A percentile compares a stretch with the other conserved stretches of the same genome.
These are phyloP conservation scores for Suillus sp. DNA, from an alignment of 768 basidiomycete species.

Conservation along the genomic window DNA sequence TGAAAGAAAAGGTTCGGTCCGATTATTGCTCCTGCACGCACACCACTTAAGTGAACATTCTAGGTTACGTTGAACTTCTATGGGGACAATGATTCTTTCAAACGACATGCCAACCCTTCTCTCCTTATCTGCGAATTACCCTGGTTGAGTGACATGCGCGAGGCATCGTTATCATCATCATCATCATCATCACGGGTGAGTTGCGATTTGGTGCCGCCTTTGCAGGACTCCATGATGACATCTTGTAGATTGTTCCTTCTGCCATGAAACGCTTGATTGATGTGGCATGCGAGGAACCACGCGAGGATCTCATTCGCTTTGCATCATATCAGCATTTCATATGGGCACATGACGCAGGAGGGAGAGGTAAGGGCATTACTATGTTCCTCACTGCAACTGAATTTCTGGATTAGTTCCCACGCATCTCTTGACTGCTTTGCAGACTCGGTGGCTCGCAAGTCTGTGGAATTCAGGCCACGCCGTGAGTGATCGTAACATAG, in stretches of 20 bases:
- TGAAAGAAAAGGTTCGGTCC: slow-evolving; percentile 5
- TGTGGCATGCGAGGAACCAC: slow-evolving; percentile 37
- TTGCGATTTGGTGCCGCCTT: too few species aligned
- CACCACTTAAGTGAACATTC: not conserved
- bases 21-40: not conserved
- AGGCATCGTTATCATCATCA: slow-evolving; percentile 1
- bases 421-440: slow-evolving; percentile 36
- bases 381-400: slow-evolving; percentile 3
- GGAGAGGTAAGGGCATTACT: slow-evolving; percentile 38
- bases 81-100: not conserved
- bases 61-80: not conserved
- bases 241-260: not conserved
- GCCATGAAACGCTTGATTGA: slow-evolving; percentile 39
- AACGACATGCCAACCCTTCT: not conserved
- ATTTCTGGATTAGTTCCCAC: slow-evolving; percentile 31
- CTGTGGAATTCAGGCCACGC: slow-evolving; percentile 42
- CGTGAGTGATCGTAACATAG: not conserved
- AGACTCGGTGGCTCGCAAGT: slow-evolving; percentile 52
- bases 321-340: slow-evolving; percentile 57
- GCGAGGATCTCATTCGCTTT: slow-evolving; percentile 45
- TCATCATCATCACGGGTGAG: too few species aligned
- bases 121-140: slow-evolving; percentile 7
- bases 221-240: not conserved
- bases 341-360: slow-evolving; percentile 47
- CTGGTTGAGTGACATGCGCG: not conserved